Evolutionary conservation across 352 stramenopile species (phyloP).

Genomic region (Phytophthora ohioensis): DNA sequence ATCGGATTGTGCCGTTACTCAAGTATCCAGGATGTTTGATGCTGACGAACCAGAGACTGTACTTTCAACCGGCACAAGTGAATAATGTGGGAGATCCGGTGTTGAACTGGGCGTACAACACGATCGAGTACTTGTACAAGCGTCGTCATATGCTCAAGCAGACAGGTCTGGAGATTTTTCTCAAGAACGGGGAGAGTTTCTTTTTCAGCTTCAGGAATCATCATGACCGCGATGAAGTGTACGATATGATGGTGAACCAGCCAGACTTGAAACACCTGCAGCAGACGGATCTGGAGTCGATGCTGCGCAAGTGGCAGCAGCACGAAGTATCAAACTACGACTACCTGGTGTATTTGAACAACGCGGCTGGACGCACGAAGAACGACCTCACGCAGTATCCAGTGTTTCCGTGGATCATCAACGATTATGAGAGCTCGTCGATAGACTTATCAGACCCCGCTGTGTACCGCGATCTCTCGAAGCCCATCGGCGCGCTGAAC

Average conservation of each 20-base stretch:
- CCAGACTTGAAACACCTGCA: conserved; percentile 69
- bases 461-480: conserved; percentile 95
- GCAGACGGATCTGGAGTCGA: conserved; percentile 73
- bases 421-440: conserved; percentile 85
- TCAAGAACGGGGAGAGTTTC: conserved; percentile 74
- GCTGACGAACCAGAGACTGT: conserved; percentile 89
- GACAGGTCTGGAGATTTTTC: conserved; percentile 87
- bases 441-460: conserved; percentile 87
- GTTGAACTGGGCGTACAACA: conserved; percentile 83
- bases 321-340: conserved; percentile 96
- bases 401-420: conserved; percentile 98
- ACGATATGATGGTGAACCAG: conserved; percentile 86
- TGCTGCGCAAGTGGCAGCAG: conserved; percentile 86
- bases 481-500: conserved; percentile 96
- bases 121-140: conserved; percentile 88
- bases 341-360: conserved; percentile 92
- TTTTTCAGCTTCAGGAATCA: conserved; percentile 87
- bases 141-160: conserved; percentile 92
- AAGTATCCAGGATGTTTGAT: conserved; percentile 93
- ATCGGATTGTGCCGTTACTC: conserved; percentile 91
- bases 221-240: conserved; percentile 82
- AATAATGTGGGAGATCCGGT: conserved; percentile 93
- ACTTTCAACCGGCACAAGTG: conserved; percentile 92
- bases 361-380: conserved; percentile 81
- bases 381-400: conserved; percentile 96